A percentile compares a stretch with the other conserved stretches of the same genome.
These are phyloP conservation scores for Bromus sterilis DNA, from an alignment of 176 grass and related monocot genomes.

Conservation along the genomic window DNA sequence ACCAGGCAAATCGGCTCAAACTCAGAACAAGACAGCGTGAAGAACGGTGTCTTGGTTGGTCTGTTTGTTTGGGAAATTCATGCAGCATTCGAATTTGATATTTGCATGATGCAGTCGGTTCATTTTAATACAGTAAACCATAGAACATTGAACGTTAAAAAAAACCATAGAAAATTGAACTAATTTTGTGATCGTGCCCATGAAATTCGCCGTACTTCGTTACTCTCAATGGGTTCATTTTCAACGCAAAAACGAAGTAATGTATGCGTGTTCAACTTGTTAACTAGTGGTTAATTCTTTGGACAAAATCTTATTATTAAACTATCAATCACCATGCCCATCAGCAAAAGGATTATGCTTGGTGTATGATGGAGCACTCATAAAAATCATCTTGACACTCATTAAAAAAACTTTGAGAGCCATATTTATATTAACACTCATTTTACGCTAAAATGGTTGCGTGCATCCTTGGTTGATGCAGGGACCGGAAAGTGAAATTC, in stretches of 20 bases:
- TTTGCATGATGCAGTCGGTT: neutral
- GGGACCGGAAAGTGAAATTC: no score
- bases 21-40: no score
- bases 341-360: neutral
- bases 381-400: no score
- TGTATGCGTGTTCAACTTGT: neutral
- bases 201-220: neutral
- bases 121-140: neutral
- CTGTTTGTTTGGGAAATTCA: neutral
- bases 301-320: neutral
- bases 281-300: neutral
- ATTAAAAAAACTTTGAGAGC: no score
- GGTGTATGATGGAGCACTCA: no score
- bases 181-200: neutral
- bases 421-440: no score
- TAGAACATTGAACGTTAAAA: neutral
- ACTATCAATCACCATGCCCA: neutral
- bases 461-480: no score
- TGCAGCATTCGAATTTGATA: neutral
- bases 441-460: no score
- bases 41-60: neutral
- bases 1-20: no score
- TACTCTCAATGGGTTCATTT: neutral
- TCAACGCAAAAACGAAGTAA: neutral
- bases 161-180: neutral